A percentile compares a stretch with the other conserved stretches of the same genome.
phyloP scores from a whole-genome alignment of 352 stramenopile species.

The Pythium chondricola region DNA sequence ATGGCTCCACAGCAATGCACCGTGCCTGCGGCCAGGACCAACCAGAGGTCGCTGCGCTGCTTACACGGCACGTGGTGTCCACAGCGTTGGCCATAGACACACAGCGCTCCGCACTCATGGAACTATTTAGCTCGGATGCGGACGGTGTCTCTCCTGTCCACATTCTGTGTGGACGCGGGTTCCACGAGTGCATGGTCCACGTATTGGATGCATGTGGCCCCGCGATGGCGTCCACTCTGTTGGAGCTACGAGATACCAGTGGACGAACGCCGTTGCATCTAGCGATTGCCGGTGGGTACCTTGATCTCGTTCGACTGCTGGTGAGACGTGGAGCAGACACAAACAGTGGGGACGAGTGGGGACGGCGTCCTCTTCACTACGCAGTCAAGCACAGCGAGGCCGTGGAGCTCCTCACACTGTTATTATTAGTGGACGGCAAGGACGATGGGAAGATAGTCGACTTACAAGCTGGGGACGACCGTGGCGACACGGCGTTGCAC shows the following conservation, averaged over 20 bases:
- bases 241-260: constrained; percentile 1
- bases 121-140: constrained; percentile 26
- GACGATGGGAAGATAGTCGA: too few species aligned
- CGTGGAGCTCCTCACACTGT: constrained; percentile 14
- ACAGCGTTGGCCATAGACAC: constrained; percentile 3
- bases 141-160: constrained; percentile 38
- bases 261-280: constrained; percentile 35
- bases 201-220: too few species aligned
- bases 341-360: constrained; percentile 26
- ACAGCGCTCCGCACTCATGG: neutral
- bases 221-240: too few species aligned
- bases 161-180: constrained; percentile 32
- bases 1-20: constrained; percentile 47
- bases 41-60: constrained; percentile 38
- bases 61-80: constrained; percentile 29
- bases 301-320: constrained; percentile 27
- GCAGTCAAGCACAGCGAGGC: constrained; percentile 24
- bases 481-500: constrained; percentile 65
- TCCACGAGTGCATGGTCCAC: constrained; percentile 45
- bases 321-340: constrained; percentile 10
- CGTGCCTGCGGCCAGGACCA: constrained; percentile 54
- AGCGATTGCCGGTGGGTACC: constrained; percentile 28
- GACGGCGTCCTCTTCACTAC: constrained; percentile 32
- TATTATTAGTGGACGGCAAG: constrained; percentile 17
- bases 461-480: constrained; percentile 40